A percentile compares a stretch with the other conserved stretches of the same genome.
Conservation (phyloP, 495 filamentous ascomycete species). For the Ramalina intermedia region DNA sequence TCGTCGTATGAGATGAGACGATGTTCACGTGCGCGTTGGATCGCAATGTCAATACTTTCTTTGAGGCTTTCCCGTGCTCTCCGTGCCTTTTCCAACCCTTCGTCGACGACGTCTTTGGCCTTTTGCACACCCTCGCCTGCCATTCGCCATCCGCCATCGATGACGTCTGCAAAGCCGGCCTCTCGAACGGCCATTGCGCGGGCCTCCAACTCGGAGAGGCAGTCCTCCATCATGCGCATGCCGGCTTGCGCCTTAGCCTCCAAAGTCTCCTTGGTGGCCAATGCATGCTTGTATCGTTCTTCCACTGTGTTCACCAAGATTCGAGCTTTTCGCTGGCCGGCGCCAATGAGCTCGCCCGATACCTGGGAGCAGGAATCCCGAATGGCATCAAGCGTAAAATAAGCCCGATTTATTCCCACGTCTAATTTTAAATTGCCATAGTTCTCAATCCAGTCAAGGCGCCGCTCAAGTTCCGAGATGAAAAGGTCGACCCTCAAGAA, state of each 20-base stretch:
- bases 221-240: slow-evolving; percentile 70
- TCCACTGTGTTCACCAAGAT: slow-evolving; percentile 94
- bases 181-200: slow-evolving; percentile 62
- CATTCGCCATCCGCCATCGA: slow-evolving; percentile 57
- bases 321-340: slow-evolving; percentile 67
- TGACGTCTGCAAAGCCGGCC: slow-evolving; percentile 36
- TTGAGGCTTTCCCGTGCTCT: slow-evolving; percentile 62
- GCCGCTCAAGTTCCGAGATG: slow-evolving; percentile 70
- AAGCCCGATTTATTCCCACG: slow-evolving; percentile 63
- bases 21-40: slow-evolving; percentile 61
- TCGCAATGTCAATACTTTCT: slow-evolving; percentile 67
- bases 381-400: slow-evolving; percentile 74
- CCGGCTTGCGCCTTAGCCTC: slow-evolving; percentile 83
- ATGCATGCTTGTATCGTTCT: slow-evolving; percentile 71
- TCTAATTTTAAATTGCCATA: slow-evolving; percentile 78
- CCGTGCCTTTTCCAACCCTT: slow-evolving; percentile 65
- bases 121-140: slow-evolving; percentile 60
- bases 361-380: slow-evolving; percentile 75
- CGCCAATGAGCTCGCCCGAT: slow-evolving; percentile 82
- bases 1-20: slow-evolving; percentile 81
- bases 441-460: slow-evolving; percentile 76
- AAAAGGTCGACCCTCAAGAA: slow-evolving; percentile 78
- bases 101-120: slow-evolving; percentile 64
- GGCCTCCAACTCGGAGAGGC: slow-evolving; percentile 69
- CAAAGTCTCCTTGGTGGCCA: slow-evolving; percentile 71